phyloP scores from a whole-genome alignment of 805 yeast species.

The Cyberlindnera galapagoensis region DNA sequence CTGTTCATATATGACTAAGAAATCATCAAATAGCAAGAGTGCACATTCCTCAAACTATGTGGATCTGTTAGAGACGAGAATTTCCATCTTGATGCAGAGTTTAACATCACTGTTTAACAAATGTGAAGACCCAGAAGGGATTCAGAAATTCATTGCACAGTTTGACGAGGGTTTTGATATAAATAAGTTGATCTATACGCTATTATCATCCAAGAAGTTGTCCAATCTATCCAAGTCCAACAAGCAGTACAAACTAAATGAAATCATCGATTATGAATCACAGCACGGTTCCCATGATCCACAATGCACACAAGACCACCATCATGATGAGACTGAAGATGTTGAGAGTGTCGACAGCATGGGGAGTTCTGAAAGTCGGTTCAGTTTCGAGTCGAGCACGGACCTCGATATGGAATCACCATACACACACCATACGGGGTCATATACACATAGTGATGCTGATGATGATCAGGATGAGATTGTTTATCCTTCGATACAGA shows the following conservation, averaged over 20 bases:
- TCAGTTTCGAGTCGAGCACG: too few species aligned
- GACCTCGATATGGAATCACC: too few species aligned
- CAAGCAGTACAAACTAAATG: conserved; percentile 16
- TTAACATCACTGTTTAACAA: conserved; percentile 24
- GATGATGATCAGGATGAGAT: too few species aligned
- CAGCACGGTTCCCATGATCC: too few species aligned
- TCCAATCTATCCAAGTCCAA: conserved; percentile 22
- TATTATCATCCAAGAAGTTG: conserved; percentile 19
- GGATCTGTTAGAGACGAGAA: conserved; percentile 42
- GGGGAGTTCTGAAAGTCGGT: too few species aligned
- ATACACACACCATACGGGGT: too few species aligned
- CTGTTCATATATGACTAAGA: conserved; percentile 50
- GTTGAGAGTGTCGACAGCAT: too few species aligned
- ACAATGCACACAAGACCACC: too few species aligned
- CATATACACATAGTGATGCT: too few species aligned
- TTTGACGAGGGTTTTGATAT: conserved; percentile 21
- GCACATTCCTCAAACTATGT: conserved; percentile 43
- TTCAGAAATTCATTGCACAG: conserved; percentile 14
- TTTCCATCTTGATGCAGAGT: conserved; percentile 39
- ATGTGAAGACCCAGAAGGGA: conserved; percentile 9
- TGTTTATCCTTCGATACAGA: too few species aligned
- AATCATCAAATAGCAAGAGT: conserved; percentile 38
- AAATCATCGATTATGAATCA: conserved; percentile 22
- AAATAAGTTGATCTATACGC: conserved; percentile 20
- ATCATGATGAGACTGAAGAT: too few species aligned